Percentiles rank a stretch among this genome's conserved stretches.
Conservation (phyloP, 1,284 basidiomycete genomes). For the Ceratobasidium sp. region DNA sequence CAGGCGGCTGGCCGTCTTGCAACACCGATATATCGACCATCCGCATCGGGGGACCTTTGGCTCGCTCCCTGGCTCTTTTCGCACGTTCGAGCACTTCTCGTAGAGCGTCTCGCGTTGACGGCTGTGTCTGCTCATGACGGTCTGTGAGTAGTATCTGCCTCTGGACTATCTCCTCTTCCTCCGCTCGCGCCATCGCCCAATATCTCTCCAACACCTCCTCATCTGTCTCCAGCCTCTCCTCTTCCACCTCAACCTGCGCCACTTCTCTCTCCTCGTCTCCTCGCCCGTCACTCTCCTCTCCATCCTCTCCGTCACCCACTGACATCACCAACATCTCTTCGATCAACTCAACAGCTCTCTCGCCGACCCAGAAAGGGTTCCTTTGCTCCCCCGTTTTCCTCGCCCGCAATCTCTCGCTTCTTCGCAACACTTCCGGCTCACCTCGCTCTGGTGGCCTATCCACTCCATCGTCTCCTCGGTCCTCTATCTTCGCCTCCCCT, state of each 20-base stretch:
- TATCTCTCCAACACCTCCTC: not conserved
- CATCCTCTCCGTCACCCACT: not conserved
- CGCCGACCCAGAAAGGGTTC: slow-evolving; percentile 11
- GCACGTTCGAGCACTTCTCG: not conserved
- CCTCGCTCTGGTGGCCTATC: no score
- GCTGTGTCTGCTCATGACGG: not conserved
- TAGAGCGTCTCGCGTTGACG: not conserved
- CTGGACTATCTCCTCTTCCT: not conserved
- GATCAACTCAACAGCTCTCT: not conserved
- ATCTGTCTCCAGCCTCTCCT: no score
- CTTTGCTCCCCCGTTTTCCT: not conserved
- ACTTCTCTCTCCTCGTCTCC: not conserved
- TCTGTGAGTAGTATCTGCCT: not conserved
- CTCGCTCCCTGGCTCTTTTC: not conserved
- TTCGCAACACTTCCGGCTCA: slow-evolving; percentile 8
- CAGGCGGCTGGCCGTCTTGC: no score
- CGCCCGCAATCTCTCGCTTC: not conserved
- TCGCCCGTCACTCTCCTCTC: not conserved
- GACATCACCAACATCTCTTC: not conserved
- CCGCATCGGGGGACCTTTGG: not conserved
- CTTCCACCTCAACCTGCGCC: not conserved
- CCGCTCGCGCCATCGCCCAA: not conserved
- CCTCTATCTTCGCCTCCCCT: no score
- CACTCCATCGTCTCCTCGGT: no score
- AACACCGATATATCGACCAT: not conserved